These are phyloP conservation scores for Coemansia sp. DNA, from an alignment of 192 early-diverging fungal genomes.

Conservation along the genomic window DNA sequence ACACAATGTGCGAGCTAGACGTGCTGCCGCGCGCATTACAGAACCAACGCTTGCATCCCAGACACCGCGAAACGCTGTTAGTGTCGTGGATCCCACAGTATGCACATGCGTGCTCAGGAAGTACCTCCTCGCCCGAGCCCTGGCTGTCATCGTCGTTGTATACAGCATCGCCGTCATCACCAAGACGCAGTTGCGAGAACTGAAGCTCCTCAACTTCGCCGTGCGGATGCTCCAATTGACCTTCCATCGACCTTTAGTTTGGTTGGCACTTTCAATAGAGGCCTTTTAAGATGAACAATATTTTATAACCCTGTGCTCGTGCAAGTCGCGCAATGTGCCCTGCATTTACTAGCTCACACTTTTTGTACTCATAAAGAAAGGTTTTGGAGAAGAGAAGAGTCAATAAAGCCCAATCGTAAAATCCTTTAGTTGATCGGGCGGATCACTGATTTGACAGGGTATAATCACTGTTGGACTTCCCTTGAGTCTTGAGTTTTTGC, in stretches of 20 bases:
- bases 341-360: conserved; percentile 1
- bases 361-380: too few species aligned
- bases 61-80: conserved; percentile 86
- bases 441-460: too few species aligned
- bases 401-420: too few species aligned
- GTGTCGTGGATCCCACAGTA: conserved; percentile 95
- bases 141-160: conserved; percentile 2
- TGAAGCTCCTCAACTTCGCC: conserved; percentile 14
- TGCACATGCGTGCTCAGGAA: conserved; percentile 82
- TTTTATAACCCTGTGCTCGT: not conserved
- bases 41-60: conserved; percentile 93
- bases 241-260: not conserved
- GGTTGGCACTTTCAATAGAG: not conserved
- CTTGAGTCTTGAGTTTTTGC: too few species aligned
- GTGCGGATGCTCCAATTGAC: not conserved
- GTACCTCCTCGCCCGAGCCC: conserved; percentile 45
- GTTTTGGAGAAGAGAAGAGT: too few species aligned
- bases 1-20: conserved; percentile 92
- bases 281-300: not conserved
- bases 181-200: conserved; percentile 38
- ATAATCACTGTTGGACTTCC: too few species aligned
- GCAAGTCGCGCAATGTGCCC: not conserved
- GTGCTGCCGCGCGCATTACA: conserved; percentile 91
- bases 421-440: too few species aligned
- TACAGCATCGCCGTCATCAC: conserved; percentile 40